Base-by-base conservation (phyloP, 352 stramenopile species). In the Blastocystis sp. region DNA sequence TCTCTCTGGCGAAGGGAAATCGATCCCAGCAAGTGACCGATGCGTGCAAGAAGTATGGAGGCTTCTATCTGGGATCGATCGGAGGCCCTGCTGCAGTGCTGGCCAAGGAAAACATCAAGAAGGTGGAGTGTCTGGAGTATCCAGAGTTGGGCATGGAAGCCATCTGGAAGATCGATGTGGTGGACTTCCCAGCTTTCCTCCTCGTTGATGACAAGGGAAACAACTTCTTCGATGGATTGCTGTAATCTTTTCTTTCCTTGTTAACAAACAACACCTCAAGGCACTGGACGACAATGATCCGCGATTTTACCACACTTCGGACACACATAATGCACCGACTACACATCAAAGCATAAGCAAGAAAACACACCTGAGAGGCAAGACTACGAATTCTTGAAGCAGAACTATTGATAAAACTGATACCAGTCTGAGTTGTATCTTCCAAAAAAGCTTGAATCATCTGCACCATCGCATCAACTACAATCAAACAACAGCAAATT, bases 121-220 rank as follows among this genome's bases (percentile, higher is more conserved):
- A 95, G 63, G 94, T 96, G 9, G 92, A 96, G 90, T 93, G 96
- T 50, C 90, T 96, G 47, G 94, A 96, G 77, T 96, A 96, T 88
- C 93, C 94, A 76, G 94, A 97, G 91, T 93, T 96, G 90, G 94
- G 93, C 37, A 97, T 97, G 94, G 94, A 97, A 90, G 94, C 94
- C 87, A 93, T 97, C 64, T 96, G 94, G 93, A 96, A 96, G 90
- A 96, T 97, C 90, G 92, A 96, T 63, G 94, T 97, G 13, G 93
- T 94, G 75, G 90, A 96, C 89, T 97, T 97, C 80, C 94, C 94
- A n/a, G 94, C 94, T 15, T 96, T 97, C 88, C 94, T 97, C 90
- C 93, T 97, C 45, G 93, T 95, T 8, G 93, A 97, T 90, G 93
- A 96, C 82, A 96, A 96, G 90, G 94, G 93, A 37, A 93, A 95